Evolutionary conservation across 116 monocot species (phyloP).

Genomic region (Dioscorea cayenensis): DNA sequence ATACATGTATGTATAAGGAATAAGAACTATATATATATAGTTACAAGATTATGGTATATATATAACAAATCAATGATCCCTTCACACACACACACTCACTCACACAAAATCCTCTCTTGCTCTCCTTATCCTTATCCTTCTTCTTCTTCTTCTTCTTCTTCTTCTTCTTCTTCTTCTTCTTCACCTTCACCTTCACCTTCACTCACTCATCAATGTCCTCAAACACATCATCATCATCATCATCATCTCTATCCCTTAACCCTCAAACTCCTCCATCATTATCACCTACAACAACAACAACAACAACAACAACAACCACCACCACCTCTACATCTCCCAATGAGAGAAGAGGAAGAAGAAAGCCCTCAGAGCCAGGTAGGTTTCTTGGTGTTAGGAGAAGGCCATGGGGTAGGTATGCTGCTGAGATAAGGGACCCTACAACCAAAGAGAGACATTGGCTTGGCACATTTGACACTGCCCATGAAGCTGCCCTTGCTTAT

Average conservation of each 20-base stretch:
- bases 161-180: background rate
- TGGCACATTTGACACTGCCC: slow-evolving; percentile 53
- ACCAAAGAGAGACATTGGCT: slow-evolving; percentile 53
- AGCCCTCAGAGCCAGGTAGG: slow-evolving; percentile 38
- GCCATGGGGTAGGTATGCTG: slow-evolving; percentile 53
- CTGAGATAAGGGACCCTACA: slow-evolving; percentile 46
- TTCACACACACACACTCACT: slow-evolving; percentile 2
- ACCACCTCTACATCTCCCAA: slow-evolving; percentile 3
- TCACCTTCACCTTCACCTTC: background rate
- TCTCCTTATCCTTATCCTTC: background rate
- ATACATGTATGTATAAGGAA: too few relatives aligned
- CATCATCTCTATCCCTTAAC: slow-evolving; percentile 17
- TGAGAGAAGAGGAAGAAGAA: slow-evolving; percentile 29
- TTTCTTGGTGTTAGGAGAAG: slow-evolving; percentile 45
- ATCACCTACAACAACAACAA: background rate
- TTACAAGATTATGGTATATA: too few relatives aligned
- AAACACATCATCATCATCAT: background rate
- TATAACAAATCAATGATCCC: background rate
- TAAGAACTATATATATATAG: too few relatives aligned
- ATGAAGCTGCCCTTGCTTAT: slow-evolving; percentile 50
- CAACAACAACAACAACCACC: slow-evolving; percentile 12
- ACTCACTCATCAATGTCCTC: slow-evolving; percentile 11
- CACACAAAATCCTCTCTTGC: background rate
- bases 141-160: background rate
- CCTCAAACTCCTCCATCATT: slow-evolving; percentile 8